These are phyloP conservation scores for Elongisporangium anandrum DNA, from an alignment of 352 stramenopile species.

Conservation along the genomic window DNA sequence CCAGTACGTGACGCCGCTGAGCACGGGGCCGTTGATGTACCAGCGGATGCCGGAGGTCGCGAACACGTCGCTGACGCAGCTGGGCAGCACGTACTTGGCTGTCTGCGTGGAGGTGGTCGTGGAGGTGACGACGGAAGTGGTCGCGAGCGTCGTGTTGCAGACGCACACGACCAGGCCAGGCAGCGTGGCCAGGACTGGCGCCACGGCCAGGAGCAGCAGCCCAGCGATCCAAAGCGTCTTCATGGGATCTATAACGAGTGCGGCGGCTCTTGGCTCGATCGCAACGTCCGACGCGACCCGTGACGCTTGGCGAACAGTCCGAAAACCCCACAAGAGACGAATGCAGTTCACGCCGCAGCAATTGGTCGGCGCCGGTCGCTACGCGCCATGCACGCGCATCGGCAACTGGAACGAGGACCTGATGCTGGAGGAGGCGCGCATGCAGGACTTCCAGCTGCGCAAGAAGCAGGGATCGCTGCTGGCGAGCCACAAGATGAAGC, in stretches of 20 bases:
- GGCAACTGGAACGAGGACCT: conserved; percentile 90
- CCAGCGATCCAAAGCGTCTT: neutral
- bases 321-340: neutral
- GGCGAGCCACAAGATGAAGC: conserved; percentile 75
- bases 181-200: conserved; percentile 10
- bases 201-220: neutral
- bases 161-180: conserved; percentile 73
- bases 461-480: conserved; percentile 79
- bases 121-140: conserved; percentile 44
- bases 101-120: conserved; percentile 30
- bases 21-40: conserved; percentile 68
- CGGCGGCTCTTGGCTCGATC: neutral
- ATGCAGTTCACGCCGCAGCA: conserved; percentile 92
- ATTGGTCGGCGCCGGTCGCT: conserved; percentile 77
- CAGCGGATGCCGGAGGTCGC: conserved; percentile 74
- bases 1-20: conserved; percentile 62
- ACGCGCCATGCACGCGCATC: conserved; percentile 75
- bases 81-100: conserved; percentile 49
- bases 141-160: conserved; percentile 63
- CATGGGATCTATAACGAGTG: neutral
- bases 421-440: conserved; percentile 82
- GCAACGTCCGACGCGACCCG: neutral
- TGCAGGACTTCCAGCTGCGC: conserved; percentile 81
- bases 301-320: neutral
- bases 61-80: conserved; percentile 81